Base-by-base conservation (phyloP, 495 filamentous ascomycete species). In the Mytilinidion resinicola region DNA sequence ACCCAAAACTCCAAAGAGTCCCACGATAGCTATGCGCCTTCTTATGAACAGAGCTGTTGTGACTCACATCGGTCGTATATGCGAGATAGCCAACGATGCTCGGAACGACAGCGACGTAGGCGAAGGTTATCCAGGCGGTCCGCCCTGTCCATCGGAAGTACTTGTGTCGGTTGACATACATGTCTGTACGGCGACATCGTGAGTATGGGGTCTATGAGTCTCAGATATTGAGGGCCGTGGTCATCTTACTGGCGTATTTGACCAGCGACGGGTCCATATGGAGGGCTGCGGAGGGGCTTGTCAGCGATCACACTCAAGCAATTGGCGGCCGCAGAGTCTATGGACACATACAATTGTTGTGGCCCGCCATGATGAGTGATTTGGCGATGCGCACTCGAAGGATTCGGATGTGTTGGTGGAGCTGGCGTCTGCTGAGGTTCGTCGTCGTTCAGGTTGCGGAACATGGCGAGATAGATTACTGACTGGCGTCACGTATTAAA, bases 141-240 rank as follows among this genome's bases (percentile, higher is more conserved):
- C 88, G 79, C 21, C 82, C 79, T 12, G 85, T 96, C 88, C 88
- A 97, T 67, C 89, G 82, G 81, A 96, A 98, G 82, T 90, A 95
- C 75, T 88, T 91, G 82, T 90, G 86, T 50, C 93, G 88, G 77
- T 95, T 91, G 63, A 77, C 71, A 65, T 78, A 81, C 83, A 96
- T 87, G 69, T 87, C 93, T 98, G 67, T 67, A 9, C 20, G 9
- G 10, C 12, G 50, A 36, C 14, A 41, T 14, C 3, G 41, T n/a
- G 17, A 43, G 41, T 43, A 43, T 43, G 25, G 25, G 6, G 25
- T 30, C 25, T 30, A 30, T 30, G 25, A 6, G 25, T 30, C 25
- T 30, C 3, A n/a, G n/a, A n/a, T n/a, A 30, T 30, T 6, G 25
- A 38, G 12, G 34, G 44, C 30, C 3, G 50, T 61, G 67, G 61